Percentiles rank a stretch among this genome's conserved stretches.
Evolutionary conservation across 2,329 filamentous ascomycete genomes (phyloP).

Genomic region (Parastagonospora nodorum): DNA sequence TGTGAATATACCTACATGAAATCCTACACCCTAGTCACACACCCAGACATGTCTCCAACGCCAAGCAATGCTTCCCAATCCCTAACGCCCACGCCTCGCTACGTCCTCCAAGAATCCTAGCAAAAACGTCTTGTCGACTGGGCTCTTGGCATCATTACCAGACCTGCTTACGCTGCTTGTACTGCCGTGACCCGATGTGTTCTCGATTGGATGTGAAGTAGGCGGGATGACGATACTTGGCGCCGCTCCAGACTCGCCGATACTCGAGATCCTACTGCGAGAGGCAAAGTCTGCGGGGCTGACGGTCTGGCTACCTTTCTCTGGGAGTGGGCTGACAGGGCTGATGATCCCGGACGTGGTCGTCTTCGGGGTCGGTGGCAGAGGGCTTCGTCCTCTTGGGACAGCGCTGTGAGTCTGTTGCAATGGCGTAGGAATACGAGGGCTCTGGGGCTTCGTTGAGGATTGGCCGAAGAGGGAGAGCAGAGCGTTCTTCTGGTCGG

Average conservation of each 20-base stretch:
- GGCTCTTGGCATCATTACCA: slow-evolving; percentile 40
- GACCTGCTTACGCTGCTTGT: slow-evolving; percentile 9
- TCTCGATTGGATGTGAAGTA: slow-evolving; percentile 13
- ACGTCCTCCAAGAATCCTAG: slow-evolving; percentile 72
- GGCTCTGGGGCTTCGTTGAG: slow-evolving; percentile 13
- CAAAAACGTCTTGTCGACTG: slow-evolving; percentile 76
- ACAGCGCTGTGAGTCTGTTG: slow-evolving; percentile 24
- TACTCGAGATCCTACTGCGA: slow-evolving; percentile 42
- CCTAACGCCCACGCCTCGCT: slow-evolving; percentile 35
- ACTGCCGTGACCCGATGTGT: slow-evolving; percentile 6
- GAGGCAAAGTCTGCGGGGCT: slow-evolving; percentile 35
- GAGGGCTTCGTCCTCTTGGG: slow-evolving; percentile 21
- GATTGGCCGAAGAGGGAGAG: slow-evolving; percentile 46
- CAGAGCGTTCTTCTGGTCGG: slow-evolving; percentile 42
- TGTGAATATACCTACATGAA: background rate
- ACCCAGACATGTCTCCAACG: background rate
- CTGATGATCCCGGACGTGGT: slow-evolving; percentile 44
- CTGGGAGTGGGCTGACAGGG: slow-evolving; percentile 44
- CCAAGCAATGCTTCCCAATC: slow-evolving; percentile 3
- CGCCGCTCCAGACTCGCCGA: slow-evolving; percentile 29
- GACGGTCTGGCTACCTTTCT: slow-evolving; percentile 27
- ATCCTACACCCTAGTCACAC: background rate
- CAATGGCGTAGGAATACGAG: slow-evolving; percentile 16
- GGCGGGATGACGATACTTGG: slow-evolving; percentile 28
- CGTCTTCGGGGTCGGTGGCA: slow-evolving; percentile 37